Evolutionary conservation across 805 yeast species (phyloP).

Genomic region (Ogataea allantospora): DNA sequence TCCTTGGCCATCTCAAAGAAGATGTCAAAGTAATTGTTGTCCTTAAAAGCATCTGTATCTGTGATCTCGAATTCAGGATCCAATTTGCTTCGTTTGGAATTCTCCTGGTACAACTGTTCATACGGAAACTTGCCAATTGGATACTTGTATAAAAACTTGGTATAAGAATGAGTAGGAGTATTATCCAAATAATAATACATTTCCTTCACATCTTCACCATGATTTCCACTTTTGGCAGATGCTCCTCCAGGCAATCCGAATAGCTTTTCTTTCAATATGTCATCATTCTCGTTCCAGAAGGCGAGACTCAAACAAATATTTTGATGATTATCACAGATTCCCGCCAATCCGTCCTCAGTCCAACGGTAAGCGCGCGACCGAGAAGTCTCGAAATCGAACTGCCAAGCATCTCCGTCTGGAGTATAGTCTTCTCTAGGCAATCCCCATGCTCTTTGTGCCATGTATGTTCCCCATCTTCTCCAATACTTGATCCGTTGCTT

Average conservation of each 20-base stretch:
- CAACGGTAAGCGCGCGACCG: conserved; percentile 80
- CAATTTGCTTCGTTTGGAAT: conserved; percentile 58
- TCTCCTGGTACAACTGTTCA: conserved; percentile 65
- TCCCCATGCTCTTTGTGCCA: conserved; percentile 86
- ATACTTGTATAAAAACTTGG: conserved; percentile 88
- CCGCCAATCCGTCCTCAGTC: conserved; percentile 96
- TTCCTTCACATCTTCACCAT: conserved; percentile 94
- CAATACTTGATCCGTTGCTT: conserved; percentile 51
- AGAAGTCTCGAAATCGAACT: conserved; percentile 83
- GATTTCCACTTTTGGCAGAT: conserved; percentile 69
- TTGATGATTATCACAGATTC: conserved; percentile 83
- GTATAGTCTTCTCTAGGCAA: conserved; percentile 89
- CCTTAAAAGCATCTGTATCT: conserved; percentile 75
- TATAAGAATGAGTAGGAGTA: conserved; percentile 89
- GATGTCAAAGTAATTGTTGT: conserved; percentile 79
- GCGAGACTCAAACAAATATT: conserved; percentile 75
- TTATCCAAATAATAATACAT: conserved; percentile 82
- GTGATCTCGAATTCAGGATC: conserved; percentile 79
- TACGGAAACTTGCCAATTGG: conserved; percentile 88
- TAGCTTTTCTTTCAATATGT: conserved; percentile 76
- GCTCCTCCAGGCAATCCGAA: conserved; percentile 84
- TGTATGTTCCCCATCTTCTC: conserved; percentile 90
- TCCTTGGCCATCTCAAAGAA: conserved; percentile 89
- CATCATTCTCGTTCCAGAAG: conserved; percentile 89
- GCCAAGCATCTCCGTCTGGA: conserved; percentile 86